Conservation (phyloP, 805 yeast species). For the Lipomyces spencermartinsiae region DNA sequence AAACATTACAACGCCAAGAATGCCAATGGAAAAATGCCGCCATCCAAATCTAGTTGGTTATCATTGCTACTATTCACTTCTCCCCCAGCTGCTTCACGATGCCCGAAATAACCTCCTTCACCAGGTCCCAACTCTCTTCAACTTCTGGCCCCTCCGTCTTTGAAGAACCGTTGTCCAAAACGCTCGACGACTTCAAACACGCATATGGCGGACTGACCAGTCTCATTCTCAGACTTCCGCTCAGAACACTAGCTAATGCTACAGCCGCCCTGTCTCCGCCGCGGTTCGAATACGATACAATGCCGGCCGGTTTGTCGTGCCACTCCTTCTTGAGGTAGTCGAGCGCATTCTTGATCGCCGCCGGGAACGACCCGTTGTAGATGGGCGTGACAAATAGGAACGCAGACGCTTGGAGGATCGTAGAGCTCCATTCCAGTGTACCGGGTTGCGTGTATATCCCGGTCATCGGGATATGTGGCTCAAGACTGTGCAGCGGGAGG, state of each 20-base stretch:
- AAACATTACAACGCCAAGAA: no score
- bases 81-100: no score
- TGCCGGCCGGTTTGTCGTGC: constrained; percentile 46
- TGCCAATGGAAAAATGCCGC: no score
- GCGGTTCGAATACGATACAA: constrained; percentile 43
- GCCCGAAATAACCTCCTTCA: no score
- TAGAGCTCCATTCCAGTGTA: constrained; percentile 23
- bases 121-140: no score
- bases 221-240: constrained; percentile 13
- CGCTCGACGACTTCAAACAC: no score
- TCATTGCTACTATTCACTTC: no score
- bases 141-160: no score
- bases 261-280: constrained; percentile 25
- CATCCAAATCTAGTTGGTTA: no score
- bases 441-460: constrained; percentile 28
- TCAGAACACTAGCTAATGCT: constrained; percentile 1
- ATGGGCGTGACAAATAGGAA: constrained; percentile 50
- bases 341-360: constrained; percentile 49
- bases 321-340: constrained; percentile 49
- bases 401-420: constrained; percentile 37
- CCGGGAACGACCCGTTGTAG: constrained; percentile 51
- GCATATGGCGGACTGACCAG: constrained; percentile 13
- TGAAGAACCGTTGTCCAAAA: no score
- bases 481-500: constrained; percentile 21
- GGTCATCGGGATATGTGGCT: constrained; percentile 25